phyloP scores from a whole-genome alignment of 306 rosid species.

The Vigna radiata region DNA sequence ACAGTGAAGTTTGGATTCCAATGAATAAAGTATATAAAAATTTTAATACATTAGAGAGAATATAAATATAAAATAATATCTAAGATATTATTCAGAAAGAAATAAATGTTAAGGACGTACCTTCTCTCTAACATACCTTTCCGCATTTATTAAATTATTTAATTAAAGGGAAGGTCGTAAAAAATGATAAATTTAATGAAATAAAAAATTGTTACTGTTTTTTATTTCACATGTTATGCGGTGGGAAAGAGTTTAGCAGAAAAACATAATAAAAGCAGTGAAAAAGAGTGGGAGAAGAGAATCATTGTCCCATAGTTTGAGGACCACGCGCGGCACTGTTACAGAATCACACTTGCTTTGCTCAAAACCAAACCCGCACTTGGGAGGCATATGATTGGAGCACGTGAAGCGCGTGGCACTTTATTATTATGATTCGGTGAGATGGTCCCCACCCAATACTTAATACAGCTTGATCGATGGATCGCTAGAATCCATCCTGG shows the following conservation, averaged over 20 bases:
- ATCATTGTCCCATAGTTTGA: slow-evolving; percentile 39
- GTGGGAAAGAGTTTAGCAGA: neutral
- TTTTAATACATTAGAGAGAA: too few species aligned
- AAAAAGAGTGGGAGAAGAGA: slow-evolving; percentile 17
- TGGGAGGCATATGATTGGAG: slow-evolving; percentile 46
- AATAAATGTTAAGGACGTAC: too few species aligned
- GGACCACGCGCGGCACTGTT: slow-evolving; percentile 48
- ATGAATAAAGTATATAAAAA: too few species aligned
- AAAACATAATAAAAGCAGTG: neutral
- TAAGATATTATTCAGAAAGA: too few species aligned
- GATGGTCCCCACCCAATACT: slow-evolving; percentile 44
- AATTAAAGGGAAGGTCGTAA: too few species aligned
- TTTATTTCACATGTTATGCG: neutral
- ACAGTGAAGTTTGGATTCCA: too few species aligned
- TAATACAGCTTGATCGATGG: neutral
- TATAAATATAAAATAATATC: too few species aligned
- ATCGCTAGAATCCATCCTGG: slow-evolving; percentile 42
- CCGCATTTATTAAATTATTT: too few species aligned
- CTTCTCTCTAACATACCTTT: too few species aligned
- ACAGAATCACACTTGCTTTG: neutral
- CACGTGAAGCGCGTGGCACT: slow-evolving; percentile 56
- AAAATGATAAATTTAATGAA: too few species aligned
- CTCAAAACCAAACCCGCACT: slow-evolving; percentile 39
- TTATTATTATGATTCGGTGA: slow-evolving; percentile 31
- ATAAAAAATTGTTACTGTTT: too few species aligned